Evolutionary conservation across 306 rosid species (phyloP).

Genomic region (Castanea sativa): DNA sequence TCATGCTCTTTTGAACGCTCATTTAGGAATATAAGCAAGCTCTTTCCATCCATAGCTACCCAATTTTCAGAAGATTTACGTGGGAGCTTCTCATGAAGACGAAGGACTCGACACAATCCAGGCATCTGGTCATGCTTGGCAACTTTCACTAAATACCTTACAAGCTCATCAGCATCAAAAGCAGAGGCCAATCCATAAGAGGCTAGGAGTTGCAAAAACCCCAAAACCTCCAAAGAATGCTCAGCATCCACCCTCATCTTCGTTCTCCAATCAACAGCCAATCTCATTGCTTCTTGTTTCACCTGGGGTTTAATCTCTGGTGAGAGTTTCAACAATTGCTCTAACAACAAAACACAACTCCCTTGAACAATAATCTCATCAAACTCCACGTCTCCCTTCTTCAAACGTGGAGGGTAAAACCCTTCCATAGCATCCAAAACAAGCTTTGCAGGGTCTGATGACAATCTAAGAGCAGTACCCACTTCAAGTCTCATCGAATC

Average conservation of each 20-base stretch:
- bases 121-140: constrained; percentile 28
- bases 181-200: constrained; percentile 31
- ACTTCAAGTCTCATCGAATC: constrained; percentile 22
- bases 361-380: constrained; percentile 29
- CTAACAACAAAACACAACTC: constrained; percentile 36
- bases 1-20: constrained; percentile 31
- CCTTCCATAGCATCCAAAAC: constrained; percentile 42
- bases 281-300: constrained; percentile 34
- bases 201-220: constrained; percentile 40
- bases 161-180: constrained; percentile 33
- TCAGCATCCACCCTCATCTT: constrained; percentile 16
- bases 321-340: constrained; percentile 32
- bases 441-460: constrained; percentile 34
- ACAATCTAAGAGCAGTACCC: constrained; percentile 24
- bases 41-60: constrained; percentile 11
- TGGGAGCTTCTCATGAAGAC: too few species aligned
- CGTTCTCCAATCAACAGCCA: constrained; percentile 44
- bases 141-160: not conserved
- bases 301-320: constrained; percentile 32
- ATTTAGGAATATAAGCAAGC: constrained; percentile 27
- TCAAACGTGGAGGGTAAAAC: constrained; percentile 29
- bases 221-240: constrained; percentile 30
- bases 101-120: constrained; percentile 9
- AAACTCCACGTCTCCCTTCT: constrained; percentile 8
- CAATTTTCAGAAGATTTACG: too few species aligned